These are phyloP conservation scores for Candida alai DNA, from an alignment of 805 yeast species.

Conservation along the genomic window DNA sequence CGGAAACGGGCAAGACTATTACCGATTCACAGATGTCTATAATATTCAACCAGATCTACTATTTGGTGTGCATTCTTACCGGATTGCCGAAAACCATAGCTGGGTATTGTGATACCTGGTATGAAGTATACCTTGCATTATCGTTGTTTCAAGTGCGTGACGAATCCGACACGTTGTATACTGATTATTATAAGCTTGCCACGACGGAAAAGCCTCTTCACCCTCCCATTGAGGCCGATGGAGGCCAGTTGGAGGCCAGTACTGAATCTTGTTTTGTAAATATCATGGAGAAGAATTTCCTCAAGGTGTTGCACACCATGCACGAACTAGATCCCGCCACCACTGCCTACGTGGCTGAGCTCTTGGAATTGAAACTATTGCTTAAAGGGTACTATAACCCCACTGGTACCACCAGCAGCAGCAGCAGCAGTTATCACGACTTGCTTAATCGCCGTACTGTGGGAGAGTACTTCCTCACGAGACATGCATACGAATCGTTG, in stretches of 20 bases:
- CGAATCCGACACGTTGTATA: constrained; percentile 28
- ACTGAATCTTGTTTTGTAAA: constrained; percentile 45
- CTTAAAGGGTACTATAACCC: constrained; percentile 37
- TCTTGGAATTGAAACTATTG: constrained; percentile 62
- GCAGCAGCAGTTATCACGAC: constrained; percentile 7
- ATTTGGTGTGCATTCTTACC: constrained; percentile 41
- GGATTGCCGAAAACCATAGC: constrained; percentile 51
- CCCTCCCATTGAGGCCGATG: constrained; percentile 28
- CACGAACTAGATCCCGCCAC: constrained; percentile 61
- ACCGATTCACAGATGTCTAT: constrained; percentile 20
- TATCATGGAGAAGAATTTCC: constrained; percentile 51
- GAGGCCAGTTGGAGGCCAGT: constrained; percentile 25
- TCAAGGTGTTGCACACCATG: constrained; percentile 54
- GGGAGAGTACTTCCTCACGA: constrained; percentile 54
- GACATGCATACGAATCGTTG: constrained; percentile 53
- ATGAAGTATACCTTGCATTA: constrained; percentile 58
- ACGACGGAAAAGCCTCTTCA: constrained; percentile 29
- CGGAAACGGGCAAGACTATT: constrained; percentile 21
- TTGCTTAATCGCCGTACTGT: constrained; percentile 26
- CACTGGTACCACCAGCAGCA: no score
- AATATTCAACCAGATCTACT: constrained; percentile 36
- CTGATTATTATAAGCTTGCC: constrained; percentile 32
- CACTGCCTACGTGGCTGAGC: constrained; percentile 56
- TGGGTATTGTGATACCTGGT: constrained; percentile 58
- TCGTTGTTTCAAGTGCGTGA: constrained; percentile 55